Conservation (phyloP, 495 filamentous ascomycete species). For the Monascus purpureus region DNA sequence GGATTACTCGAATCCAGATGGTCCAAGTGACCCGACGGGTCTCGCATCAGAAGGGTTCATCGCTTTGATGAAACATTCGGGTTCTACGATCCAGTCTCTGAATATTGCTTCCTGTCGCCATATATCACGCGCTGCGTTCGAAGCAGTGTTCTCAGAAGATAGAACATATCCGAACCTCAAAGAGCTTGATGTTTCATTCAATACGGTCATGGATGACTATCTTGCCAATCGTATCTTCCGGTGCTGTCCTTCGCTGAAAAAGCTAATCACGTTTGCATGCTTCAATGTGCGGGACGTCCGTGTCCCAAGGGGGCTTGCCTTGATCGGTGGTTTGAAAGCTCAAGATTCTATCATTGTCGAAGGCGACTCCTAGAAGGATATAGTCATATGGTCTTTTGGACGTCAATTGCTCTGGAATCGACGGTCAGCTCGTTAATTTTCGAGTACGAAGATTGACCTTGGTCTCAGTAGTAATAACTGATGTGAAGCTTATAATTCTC, state of each 20-base stretch:
- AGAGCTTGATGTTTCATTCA: conserved; percentile 68
- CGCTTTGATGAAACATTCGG: conserved; percentile 77
- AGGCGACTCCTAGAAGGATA: conserved; percentile 19
- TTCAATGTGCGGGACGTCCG: conserved; percentile 57
- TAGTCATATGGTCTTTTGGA: too few relatives aligned
- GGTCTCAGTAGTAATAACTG: too few relatives aligned
- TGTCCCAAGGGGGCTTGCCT: conserved; percentile 57
- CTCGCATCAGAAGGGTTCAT: conserved; percentile 60
- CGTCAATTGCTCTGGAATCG: too few relatives aligned
- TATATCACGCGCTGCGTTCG: conserved; percentile 52
- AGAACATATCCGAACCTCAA: conserved; percentile 47
- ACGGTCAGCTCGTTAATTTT: too few relatives aligned
- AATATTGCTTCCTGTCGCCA: conserved; percentile 70
- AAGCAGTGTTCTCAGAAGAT: conserved; percentile 50
- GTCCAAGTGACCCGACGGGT: conserved; percentile 42
- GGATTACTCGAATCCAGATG: conserved; percentile 52
- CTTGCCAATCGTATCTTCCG: conserved; percentile 60
- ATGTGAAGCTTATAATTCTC: too few relatives aligned
- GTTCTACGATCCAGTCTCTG: conserved; percentile 41
- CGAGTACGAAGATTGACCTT: too few relatives aligned
- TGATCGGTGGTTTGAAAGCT: conserved; percentile 66
- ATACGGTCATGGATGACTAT: conserved; percentile 57
- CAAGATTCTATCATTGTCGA: conserved; percentile 42
- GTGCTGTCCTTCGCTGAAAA: conserved; percentile 56
- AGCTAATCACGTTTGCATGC: conserved; percentile 70